A percentile compares a stretch with the other conserved stretches of the same genome.
These are phyloP conservation scores for Stevia rebaudiana DNA, from an alignment of 140 eudicot species.

Conservation along the genomic window DNA sequence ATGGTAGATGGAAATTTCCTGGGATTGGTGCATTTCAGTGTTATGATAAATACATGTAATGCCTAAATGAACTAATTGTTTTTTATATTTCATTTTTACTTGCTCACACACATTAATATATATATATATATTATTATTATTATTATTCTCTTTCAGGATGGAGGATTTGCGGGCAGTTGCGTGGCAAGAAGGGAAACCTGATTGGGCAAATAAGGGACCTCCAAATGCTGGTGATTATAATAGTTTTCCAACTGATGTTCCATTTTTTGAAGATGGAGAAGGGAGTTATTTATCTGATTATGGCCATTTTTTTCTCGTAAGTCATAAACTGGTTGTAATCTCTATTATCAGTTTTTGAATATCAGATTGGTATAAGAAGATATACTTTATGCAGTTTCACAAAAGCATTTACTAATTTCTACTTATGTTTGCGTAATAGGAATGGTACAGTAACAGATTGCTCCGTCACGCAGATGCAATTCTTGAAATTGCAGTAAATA, in stretches of 20 bases:
- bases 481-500: conserved; percentile 49
- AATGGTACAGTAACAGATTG: conserved; percentile 64
- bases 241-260: conserved; percentile 46
- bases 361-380: background rate
- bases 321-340: background rate
- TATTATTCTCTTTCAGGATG: conserved; percentile 33
- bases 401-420: conserved; percentile 16
- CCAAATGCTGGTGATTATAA: conserved; percentile 49
- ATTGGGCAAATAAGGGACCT: conserved; percentile 61
- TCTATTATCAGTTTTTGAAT: background rate
- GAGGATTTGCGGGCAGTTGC: conserved; percentile 48
- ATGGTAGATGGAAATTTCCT: conserved; percentile 68
- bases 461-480: conserved; percentile 58
- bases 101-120: background rate
- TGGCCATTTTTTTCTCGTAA: conserved; percentile 63
- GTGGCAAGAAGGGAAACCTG: conserved; percentile 50
- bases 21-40: conserved; percentile 75
- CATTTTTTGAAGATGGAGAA: conserved; percentile 50
- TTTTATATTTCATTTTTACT: background rate
- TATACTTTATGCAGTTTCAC: conserved; percentile 4
- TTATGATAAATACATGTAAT: conserved; percentile 63
- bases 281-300: conserved; percentile 47
- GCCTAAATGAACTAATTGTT: background rate
- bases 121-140: background rate
- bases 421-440: conserved; percentile 34